Evolutionary conservation across 306 rosid species (phyloP).

Genomic region (Pterocarpus macrocarpus): DNA sequence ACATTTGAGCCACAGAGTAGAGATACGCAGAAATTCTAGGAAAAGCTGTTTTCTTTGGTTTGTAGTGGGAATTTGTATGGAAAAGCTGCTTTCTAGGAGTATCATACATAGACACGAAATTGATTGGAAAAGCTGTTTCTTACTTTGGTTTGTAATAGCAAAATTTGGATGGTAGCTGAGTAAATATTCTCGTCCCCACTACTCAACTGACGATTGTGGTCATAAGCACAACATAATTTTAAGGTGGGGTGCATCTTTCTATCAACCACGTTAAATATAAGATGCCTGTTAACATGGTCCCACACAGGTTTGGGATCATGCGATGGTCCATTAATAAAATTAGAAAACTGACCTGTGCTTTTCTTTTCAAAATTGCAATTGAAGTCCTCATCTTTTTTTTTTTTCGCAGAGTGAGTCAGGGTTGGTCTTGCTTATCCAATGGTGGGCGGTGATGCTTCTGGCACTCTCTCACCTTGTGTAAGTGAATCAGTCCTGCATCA

Average conservation of each 20-base stretch:
- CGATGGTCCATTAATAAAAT: no score
- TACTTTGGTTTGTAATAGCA: neutral
- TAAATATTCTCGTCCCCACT: neutral
- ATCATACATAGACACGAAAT: neutral
- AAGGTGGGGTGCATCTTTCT: neutral
- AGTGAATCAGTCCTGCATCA: no score
- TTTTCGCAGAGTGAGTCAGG: no score
- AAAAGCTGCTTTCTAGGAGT: no score
- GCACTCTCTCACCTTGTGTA: no score
- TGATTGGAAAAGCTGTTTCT: neutral
- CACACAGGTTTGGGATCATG: no score
- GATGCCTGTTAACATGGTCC: no score
- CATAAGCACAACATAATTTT: neutral
- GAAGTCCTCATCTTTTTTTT: no score
- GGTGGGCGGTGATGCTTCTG: no score
- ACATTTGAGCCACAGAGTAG: neutral
- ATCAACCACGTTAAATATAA: neutral
- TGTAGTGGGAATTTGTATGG: neutral
- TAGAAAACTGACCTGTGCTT: no score
- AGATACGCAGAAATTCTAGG: neutral
- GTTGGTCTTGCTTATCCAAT: no score
- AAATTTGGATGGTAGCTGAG: neutral
- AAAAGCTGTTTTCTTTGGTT: neutral
- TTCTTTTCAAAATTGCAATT: no score
- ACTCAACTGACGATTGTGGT: neutral